phyloP scores from a whole-genome alignment of 768 basidiomycete species.

The Agrocybe praecox region DNA sequence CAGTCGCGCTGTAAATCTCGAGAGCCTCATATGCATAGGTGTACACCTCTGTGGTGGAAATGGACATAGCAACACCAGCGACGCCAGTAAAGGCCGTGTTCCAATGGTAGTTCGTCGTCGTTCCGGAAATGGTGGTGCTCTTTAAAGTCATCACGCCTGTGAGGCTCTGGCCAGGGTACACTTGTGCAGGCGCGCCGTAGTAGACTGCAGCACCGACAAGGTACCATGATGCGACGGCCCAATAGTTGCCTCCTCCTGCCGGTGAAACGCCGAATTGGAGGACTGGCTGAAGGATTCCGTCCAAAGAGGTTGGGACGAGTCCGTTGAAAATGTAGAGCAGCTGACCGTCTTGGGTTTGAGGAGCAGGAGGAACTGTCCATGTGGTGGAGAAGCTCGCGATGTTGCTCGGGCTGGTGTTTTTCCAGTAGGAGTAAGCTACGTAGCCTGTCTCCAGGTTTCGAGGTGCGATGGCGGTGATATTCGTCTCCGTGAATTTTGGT shows the following conservation, averaged over 20 bases:
- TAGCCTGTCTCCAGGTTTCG: slow-evolving; percentile 10
- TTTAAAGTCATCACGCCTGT: slow-evolving; percentile 12
- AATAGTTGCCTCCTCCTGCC: slow-evolving; percentile 24
- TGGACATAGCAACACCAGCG: slow-evolving; percentile 6
- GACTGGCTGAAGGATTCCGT: slow-evolving; percentile 23
- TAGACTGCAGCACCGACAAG: slow-evolving; percentile 9
- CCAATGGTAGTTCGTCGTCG: slow-evolving; percentile 8
- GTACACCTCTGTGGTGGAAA: slow-evolving; percentile 10
- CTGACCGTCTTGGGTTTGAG: slow-evolving; percentile 17
- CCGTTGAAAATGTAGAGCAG: slow-evolving; percentile 24
- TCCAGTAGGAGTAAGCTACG: slow-evolving; percentile 18
- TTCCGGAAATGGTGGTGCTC: slow-evolving; percentile 9
- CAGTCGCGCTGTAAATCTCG: slow-evolving; percentile 12
- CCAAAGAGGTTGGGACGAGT: slow-evolving; percentile 15
- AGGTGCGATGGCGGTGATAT: slow-evolving; percentile 1
- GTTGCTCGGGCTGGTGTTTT: slow-evolving; percentile 13
- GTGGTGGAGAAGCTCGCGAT: slow-evolving; percentile 16
- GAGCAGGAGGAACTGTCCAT: slow-evolving; percentile 23
- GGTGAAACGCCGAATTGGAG: slow-evolving; percentile 23
- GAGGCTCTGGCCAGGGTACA: slow-evolving; percentile 8
- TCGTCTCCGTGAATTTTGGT: slow-evolving; percentile 3
- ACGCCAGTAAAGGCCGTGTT: slow-evolving; percentile 7
- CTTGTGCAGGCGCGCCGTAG: slow-evolving; percentile 11
- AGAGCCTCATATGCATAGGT: slow-evolving; percentile 15
- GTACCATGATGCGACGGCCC: slow-evolving; percentile 24